Evolutionary conservation across 148 eudicot species (phyloP).

Genomic region (Vaccinium myrtillus): DNA sequence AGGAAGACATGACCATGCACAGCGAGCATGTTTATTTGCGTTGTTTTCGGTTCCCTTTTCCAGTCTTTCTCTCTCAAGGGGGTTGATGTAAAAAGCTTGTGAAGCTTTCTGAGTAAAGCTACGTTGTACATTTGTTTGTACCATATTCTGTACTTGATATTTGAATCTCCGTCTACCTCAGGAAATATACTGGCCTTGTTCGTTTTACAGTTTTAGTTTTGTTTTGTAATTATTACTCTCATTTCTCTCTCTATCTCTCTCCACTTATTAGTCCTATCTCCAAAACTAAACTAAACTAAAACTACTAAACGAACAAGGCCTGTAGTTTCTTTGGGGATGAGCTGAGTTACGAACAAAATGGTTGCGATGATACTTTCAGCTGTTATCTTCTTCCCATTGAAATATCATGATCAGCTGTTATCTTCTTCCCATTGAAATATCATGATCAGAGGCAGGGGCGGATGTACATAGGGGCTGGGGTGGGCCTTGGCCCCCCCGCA

Average conservation of each 20-base stretch:
- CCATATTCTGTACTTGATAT: not conserved
- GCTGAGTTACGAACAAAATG: not conserved
- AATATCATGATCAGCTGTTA: too few species aligned
- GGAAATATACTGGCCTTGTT: too few species aligned
- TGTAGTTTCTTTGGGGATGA: too few species aligned
- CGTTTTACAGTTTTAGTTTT: too few species aligned
- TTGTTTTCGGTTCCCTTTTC: not conserved
- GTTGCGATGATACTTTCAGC: not conserved
- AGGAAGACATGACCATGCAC: not conserved
- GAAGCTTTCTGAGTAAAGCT: not conserved
- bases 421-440: too few species aligned
- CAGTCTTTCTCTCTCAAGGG: slow-evolving; percentile 11
- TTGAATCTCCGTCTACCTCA: not conserved
- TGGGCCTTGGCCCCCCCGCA: too few species aligned
- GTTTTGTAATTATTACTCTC: too few species aligned
- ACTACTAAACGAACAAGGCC: too few species aligned
- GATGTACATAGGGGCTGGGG: too few species aligned
- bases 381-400: not conserved
- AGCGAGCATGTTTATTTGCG: slow-evolving; percentile 31
- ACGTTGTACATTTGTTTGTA: not conserved
- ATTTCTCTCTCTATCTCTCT: too few species aligned
- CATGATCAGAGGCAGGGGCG: not conserved
- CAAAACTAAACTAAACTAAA: too few species aligned
- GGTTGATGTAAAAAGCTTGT: not conserved
- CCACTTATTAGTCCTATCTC: too few species aligned